A percentile compares a stretch with the other conserved stretches of the same genome.
Evolutionary conservation across 805 yeast species (phyloP).

Genomic region (Starmerella potacharoeniae): DNA sequence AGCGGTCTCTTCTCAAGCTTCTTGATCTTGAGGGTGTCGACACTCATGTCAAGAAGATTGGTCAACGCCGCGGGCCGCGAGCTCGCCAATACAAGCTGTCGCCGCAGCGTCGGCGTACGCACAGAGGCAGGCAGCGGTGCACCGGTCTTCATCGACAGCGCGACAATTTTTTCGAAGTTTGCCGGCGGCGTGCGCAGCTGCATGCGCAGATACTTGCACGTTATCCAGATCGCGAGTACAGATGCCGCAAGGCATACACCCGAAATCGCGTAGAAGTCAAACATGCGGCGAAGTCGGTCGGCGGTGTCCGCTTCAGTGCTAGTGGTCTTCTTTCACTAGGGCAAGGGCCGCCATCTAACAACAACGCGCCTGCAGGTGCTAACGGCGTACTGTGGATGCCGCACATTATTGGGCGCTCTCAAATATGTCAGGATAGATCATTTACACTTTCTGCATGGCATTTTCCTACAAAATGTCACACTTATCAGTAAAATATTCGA

Average conservation of each 20-base stretch:
- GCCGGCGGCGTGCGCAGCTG: constrained; percentile 19
- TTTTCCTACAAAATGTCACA: no score
- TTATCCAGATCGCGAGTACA: constrained; percentile 11
- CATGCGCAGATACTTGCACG: constrained; percentile 14
- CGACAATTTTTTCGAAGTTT: constrained; percentile 18
- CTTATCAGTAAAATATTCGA: no score
- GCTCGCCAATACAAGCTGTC: constrained; percentile 31
- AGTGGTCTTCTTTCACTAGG: neutral
- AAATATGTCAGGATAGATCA: no score
- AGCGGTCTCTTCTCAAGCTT: constrained; percentile 18
- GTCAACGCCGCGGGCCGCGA: constrained; percentile 26
- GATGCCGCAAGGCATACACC: constrained; percentile 5
- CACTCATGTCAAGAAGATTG: constrained; percentile 14
- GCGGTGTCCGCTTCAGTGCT: neutral
- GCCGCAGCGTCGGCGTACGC: constrained; percentile 29
- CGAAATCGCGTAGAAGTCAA: constrained; percentile 8
- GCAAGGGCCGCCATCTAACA: neutral
- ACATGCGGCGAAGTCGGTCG: constrained; percentile 3
- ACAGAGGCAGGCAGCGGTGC: constrained; percentile 21
- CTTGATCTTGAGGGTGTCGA: constrained; percentile 7
- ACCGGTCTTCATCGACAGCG: constrained; percentile 11
- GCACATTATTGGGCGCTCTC: no score
- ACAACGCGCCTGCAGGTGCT: neutral
- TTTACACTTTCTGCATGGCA: no score
- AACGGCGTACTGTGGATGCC: neutral